Evolutionary conservation across 1,284 basidiomycete species (phyloP), one percentile per base, ranked within the genome.

Genomic region (Fomitopsis betulina): DNA sequence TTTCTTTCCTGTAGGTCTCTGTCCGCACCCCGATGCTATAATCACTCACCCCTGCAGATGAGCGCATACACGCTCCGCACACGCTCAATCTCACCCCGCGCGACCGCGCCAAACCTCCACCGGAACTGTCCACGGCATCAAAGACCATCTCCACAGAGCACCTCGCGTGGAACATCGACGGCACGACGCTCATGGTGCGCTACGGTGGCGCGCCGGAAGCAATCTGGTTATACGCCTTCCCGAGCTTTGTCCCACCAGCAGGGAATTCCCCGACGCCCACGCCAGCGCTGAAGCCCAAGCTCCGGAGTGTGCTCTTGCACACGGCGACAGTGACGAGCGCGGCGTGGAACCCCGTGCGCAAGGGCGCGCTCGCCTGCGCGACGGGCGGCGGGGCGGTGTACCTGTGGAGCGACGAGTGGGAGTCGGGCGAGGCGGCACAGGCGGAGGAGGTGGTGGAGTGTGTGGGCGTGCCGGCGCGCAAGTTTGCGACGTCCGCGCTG

Each of bases 371-470:
- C 23, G 83, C 78, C 64, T 91, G n/a, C 88, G 87, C 61, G 89
- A 86, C 65, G 49, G 87, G 86, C 17, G 79, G 72, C 45, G 80
- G 82, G 50, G 84, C 86, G 56, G 69, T 93, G 39, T 93, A 89
- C 70, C 82, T 80, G 12, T 94, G 92, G 92, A 91, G 87, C 62
- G 87, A 90, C 62, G 90, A 92, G 66, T 91, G 89, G 88, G 72
- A 83, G 61, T 25, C 55, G 56, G 2, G 42, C 21, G 27, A 62
- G 66, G 40, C 67, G 87, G 89, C 64, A 84, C 63, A 63, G 17
- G 69, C 69, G 27, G 66, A 70, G 57, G 91, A 91, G 65, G 86
- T 91, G 71, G 89, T 89, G 0, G 90, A 93, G 70, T 93, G 90
- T 65, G 83, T 93, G 35, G 89, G 89, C 10, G 81, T 93, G 3